Percentiles rank a stretch among this genome's conserved stretches.
Conservation (phyloP, 495 filamentous ascomycete genomes). For the Parathielavia appendiculata region DNA sequence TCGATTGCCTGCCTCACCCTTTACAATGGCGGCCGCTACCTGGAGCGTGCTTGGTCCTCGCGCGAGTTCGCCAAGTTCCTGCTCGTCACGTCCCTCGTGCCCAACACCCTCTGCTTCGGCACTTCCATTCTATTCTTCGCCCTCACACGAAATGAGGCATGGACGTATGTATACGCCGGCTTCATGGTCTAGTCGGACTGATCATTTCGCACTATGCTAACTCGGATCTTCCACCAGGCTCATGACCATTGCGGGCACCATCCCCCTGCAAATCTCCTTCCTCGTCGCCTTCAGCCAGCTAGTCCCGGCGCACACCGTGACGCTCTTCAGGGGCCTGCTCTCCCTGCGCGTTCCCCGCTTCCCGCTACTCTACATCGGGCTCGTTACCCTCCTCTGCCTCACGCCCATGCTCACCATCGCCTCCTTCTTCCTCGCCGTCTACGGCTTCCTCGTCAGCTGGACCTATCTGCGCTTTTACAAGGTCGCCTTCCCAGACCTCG, state of each 20-base stretch:
- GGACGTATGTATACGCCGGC: slow-evolving; percentile 55
- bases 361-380: slow-evolving; percentile 76
- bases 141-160: slow-evolving; percentile 58
- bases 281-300: slow-evolving; percentile 98
- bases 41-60: slow-evolving; percentile 95
- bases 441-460: slow-evolving; percentile 85
- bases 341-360: slow-evolving; percentile 88
- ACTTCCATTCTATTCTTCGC: slow-evolving; percentile 68
- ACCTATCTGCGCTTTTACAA: slow-evolving; percentile 96
- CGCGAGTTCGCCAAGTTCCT: slow-evolving; percentile 89
- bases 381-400: slow-evolving; percentile 69
- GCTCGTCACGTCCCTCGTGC: slow-evolving; percentile 66
- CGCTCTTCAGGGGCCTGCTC: slow-evolving; percentile 77
- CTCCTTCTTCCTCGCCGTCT: slow-evolving; percentile 72
- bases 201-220: not conserved
- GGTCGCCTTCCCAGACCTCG: slow-evolving; percentile 56
- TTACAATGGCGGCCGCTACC: slow-evolving; percentile 90
- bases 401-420: slow-evolving; percentile 80
- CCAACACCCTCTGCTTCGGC: slow-evolving; percentile 69
- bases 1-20: slow-evolving; percentile 72
- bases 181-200: not conserved
- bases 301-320: slow-evolving; percentile 95
- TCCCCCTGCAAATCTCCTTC: slow-evolving; percentile 86
- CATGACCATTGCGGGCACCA: slow-evolving; percentile 77
- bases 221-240: slow-evolving; percentile 45